These are phyloP conservation scores for Pichia sp. DNA, from an alignment of 1,139 yeast genomes.

Conservation along the genomic window DNA sequence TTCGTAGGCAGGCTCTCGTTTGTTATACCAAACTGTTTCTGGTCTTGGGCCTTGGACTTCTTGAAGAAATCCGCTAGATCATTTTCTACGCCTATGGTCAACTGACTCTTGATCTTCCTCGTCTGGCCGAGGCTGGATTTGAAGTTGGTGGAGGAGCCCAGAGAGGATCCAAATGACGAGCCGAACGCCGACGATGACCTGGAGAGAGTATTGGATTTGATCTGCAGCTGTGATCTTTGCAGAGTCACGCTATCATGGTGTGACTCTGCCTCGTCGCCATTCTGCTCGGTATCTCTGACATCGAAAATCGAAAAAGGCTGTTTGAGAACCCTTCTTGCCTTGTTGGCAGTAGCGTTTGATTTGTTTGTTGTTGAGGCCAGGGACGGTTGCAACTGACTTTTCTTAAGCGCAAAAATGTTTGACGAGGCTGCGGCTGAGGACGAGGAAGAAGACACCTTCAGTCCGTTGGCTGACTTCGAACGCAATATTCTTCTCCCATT, in stretches of 20 bases:
- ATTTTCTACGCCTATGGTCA: conserved; percentile 14
- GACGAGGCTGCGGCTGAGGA: not conserved
- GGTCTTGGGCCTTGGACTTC: conserved; percentile 15
- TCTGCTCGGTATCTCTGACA: not conserved
- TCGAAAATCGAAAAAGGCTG: conserved; percentile 13
- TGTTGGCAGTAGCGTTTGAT: conserved; percentile 13
- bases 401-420: not conserved
- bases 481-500: conserved; percentile 19
- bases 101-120: conserved; percentile 15
- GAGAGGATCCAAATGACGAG: conserved; percentile 6
- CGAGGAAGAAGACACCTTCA: conserved; percentile 4
- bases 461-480: conserved; percentile 27
- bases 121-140: not conserved
- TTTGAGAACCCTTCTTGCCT: conserved; percentile 21
- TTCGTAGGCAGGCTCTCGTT: not conserved
- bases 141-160: not conserved
- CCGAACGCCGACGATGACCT: conserved; percentile 12
- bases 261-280: not conserved
- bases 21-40: conserved; percentile 11
- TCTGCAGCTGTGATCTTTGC: conserved; percentile 9
- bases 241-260: conserved; percentile 13
- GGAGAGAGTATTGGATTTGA: conserved; percentile 4
- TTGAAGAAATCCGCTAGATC: conserved; percentile 18
- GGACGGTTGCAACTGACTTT: not conserved
- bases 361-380: not conserved